These are phyloP conservation scores for Camellia oleifera DNA, from an alignment of 179 eudicot species.

Conservation along the genomic window DNA sequence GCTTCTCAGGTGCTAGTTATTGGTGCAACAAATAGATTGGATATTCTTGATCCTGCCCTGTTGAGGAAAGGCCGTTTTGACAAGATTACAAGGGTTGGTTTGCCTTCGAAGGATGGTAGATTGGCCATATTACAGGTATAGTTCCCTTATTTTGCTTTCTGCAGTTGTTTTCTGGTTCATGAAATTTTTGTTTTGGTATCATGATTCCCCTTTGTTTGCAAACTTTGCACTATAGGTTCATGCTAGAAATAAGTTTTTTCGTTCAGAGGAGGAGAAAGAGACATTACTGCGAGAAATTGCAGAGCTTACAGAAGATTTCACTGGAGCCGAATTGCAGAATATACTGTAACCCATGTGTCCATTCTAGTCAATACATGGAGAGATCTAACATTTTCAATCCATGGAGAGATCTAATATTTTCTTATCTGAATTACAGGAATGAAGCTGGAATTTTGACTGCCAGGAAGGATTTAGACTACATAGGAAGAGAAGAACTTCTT, in stretches of 20 bases:
- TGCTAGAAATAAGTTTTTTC: slow-evolving; percentile 83
- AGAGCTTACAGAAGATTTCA: slow-evolving; percentile 75
- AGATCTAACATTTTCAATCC: slow-evolving; percentile 18
- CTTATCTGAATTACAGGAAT: slow-evolving; percentile 42
- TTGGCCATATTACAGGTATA: slow-evolving; percentile 77
- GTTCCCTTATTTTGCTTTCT: not conserved
- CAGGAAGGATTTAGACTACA: slow-evolving; percentile 81
- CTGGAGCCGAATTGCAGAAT: slow-evolving; percentile 93
- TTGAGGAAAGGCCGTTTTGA: slow-evolving; percentile 93
- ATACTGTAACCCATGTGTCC: slow-evolving; percentile 43
- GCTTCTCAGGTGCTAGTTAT: slow-evolving; percentile 68
- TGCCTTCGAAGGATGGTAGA: slow-evolving; percentile 90
- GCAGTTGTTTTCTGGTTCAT: not conserved
- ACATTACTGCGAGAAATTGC: slow-evolving; percentile 67
- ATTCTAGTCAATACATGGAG: not conserved
- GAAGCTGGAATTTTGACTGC: slow-evolving; percentile 97
- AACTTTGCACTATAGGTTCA: slow-evolving; percentile 42
- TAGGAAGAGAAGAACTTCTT: slow-evolving; percentile 72
- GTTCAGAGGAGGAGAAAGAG: slow-evolving; percentile 84
- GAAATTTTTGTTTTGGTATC: not conserved
- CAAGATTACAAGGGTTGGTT: slow-evolving; percentile 87
- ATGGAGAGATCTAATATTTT: slow-evolving; percentile 19
- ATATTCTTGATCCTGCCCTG: slow-evolving; percentile 92
- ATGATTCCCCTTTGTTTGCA: slow-evolving; percentile 5
- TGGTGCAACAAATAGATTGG: slow-evolving; percentile 90